Evolutionary conservation across 2,329 filamentous ascomycete species (phyloP).

Genomic region (Atkinsonella hypoxylon): DNA sequence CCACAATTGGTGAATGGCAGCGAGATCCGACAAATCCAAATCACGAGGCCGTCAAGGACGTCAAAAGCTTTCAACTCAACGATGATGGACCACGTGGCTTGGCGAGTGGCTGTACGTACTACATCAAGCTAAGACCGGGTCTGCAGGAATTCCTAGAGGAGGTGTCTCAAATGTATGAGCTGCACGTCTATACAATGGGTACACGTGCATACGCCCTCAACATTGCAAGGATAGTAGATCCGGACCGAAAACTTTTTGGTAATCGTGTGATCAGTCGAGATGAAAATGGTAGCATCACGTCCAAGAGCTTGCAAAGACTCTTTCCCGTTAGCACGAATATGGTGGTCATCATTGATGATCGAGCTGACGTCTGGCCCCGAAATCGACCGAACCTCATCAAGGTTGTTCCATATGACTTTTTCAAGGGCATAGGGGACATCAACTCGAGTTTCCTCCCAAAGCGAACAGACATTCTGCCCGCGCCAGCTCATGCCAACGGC

Average conservation of each 20-base stretch:
- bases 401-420: constrained; percentile 92
- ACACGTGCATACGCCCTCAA: constrained; percentile 90
- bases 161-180: constrained; percentile 72
- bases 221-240: constrained; percentile 88
- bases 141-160: constrained; percentile 68
- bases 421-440: constrained; percentile 95
- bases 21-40: constrained; percentile 80
- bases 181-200: constrained; percentile 99
- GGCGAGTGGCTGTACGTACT: constrained; percentile 76
- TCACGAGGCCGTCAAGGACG: constrained; percentile 78
- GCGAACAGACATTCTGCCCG: constrained; percentile 40
- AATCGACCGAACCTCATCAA: constrained; percentile 92
- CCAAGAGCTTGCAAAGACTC: constrained; percentile 79
- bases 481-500: constrained; percentile 15
- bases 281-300: constrained; percentile 86
- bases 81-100: constrained; percentile 69
- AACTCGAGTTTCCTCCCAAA: constrained; percentile 96
- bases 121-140: constrained; percentile 92
- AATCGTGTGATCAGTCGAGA: constrained; percentile 93
- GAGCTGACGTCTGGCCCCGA: constrained; percentile 85
- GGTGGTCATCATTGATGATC: constrained; percentile 97
- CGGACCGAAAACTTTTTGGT: constrained; percentile 77
- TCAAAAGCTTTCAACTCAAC: constrained; percentile 74
- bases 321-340: constrained; percentile 98
- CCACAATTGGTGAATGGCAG: constrained; percentile 93